These are phyloP conservation scores for Globisporangium uncinulatum DNA, from an alignment of 352 stramenopile species.

Conservation along the genomic window DNA sequence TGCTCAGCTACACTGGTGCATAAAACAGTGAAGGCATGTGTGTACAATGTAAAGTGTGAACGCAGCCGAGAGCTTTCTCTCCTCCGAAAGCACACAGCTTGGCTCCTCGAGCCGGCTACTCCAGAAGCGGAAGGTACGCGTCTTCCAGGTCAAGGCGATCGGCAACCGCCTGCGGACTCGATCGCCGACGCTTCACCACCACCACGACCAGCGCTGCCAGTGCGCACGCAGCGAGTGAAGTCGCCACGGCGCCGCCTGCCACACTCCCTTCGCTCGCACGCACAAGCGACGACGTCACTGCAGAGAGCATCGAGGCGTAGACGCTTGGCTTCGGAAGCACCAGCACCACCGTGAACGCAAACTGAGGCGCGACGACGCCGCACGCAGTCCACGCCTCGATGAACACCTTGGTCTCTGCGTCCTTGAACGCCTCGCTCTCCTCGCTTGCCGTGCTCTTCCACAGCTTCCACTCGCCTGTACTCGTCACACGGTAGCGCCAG, in stretches of 20 bases:
- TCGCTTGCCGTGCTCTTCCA: slow-evolving; percentile 18
- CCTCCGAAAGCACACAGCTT: not conserved
- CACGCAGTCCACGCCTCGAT: slow-evolving; percentile 59
- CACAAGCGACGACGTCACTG: not conserved
- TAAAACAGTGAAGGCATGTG: too few relatives aligned
- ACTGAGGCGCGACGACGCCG: slow-evolving; percentile 24
- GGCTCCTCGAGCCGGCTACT: slow-evolving; percentile 12
- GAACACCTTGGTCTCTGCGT: slow-evolving; percentile 32
- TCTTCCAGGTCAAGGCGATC: slow-evolving; percentile 21
- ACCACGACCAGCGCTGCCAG: slow-evolving; percentile 41
- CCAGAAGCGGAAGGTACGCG: slow-evolving; percentile 52
- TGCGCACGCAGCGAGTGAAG: slow-evolving; percentile 23
- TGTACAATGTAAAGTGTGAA: too few relatives aligned
- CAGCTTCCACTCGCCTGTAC: slow-evolving; percentile 31
- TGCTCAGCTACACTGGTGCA: too few relatives aligned
- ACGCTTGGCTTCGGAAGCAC: slow-evolving; percentile 34
- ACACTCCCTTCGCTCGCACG: slow-evolving; percentile 14
- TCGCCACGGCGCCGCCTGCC: not conserved
- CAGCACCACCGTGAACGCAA: slow-evolving; percentile 46
- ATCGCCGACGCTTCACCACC: slow-evolving; percentile 15
- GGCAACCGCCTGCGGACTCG: slow-evolving; percentile 4
- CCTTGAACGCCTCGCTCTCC: slow-evolving; percentile 16
- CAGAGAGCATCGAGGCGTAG: slow-evolving; percentile 7
- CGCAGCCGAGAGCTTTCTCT: too few relatives aligned
- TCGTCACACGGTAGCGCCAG: slow-evolving; percentile 56